phyloP scores from a whole-genome alignment of 2,329 filamentous ascomycete genomes.

The Hypomyces rosellus region DNA sequence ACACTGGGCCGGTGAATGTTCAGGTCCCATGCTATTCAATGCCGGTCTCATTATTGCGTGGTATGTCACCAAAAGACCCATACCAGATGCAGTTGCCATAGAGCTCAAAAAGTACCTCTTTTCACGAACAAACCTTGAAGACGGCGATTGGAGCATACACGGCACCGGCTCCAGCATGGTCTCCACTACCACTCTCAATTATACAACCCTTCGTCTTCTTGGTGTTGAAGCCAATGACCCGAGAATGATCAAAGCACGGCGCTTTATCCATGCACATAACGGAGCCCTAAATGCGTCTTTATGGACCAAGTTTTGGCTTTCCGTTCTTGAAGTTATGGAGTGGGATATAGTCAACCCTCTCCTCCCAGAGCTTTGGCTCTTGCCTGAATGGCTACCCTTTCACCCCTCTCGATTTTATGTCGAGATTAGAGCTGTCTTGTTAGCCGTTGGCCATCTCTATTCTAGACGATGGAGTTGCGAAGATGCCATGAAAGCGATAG shows the following conservation, averaged over 20 bases:
- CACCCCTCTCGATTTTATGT: slow-evolving; percentile 97
- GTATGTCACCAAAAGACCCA: slow-evolving; percentile 83
- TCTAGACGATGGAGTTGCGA: slow-evolving; percentile 76
- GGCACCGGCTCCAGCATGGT: slow-evolving; percentile 90
- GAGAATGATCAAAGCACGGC: slow-evolving; percentile 77
- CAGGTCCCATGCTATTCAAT: slow-evolving; percentile 91
- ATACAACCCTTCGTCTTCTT: slow-evolving; percentile 70
- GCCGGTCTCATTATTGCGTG: slow-evolving; percentile 79
- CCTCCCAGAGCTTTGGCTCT: slow-evolving; percentile 86
- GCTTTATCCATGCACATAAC: slow-evolving; percentile 74
- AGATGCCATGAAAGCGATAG: slow-evolving; percentile 65
- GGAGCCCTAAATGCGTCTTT: slow-evolving; percentile 80
- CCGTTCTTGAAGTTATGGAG: slow-evolving; percentile 70
- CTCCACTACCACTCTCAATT: slow-evolving; percentile 87
- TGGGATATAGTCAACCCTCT: slow-evolving; percentile 96
- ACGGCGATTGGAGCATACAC: slow-evolving; percentile 96
- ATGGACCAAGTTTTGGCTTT: slow-evolving; percentile 97
- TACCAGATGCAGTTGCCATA: slow-evolving; percentile 70
- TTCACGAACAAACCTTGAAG: slow-evolving; percentile 72
- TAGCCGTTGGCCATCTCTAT: slow-evolving; percentile 87
- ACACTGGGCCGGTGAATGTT: slow-evolving; percentile 96
- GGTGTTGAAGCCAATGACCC: slow-evolving; percentile 80
- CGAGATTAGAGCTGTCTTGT: slow-evolving; percentile 90
- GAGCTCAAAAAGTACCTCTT: slow-evolving; percentile 93
- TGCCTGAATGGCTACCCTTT: slow-evolving; percentile 86